Conservation (phyloP, 495 filamentous ascomycete genomes). For the Podospora bellae-mahoneyi region DNA sequence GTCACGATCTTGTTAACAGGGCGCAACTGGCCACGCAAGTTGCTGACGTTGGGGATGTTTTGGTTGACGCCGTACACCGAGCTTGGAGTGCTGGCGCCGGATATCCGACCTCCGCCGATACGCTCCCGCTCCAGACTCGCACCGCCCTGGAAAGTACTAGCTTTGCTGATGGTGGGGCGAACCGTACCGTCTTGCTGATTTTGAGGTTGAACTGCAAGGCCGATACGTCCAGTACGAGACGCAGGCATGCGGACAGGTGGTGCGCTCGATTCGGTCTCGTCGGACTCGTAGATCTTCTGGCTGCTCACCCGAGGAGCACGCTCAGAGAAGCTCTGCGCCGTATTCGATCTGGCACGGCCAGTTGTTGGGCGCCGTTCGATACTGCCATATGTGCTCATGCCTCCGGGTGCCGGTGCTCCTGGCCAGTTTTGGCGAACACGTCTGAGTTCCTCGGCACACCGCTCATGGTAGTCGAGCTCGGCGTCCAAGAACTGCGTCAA, state of each 20-base stretch:
- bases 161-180: slow-evolving; percentile 37
- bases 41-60: slow-evolving; percentile 32
- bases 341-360: slow-evolving; percentile 45
- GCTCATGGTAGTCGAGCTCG: slow-evolving; percentile 87
- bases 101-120: slow-evolving; percentile 19
- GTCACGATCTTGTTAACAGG: slow-evolving; percentile 40
- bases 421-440: slow-evolving; percentile 50
- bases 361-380: slow-evolving; percentile 32
- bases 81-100: slow-evolving; percentile 27
- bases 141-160: slow-evolving; percentile 42
- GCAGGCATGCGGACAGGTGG: slow-evolving; percentile 59
- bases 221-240: slow-evolving; percentile 44
- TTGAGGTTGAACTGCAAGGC: slow-evolving; percentile 41
- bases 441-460: slow-evolving; percentile 69
- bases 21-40: slow-evolving; percentile 41
- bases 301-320: slow-evolving; percentile 39
- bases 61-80: slow-evolving; percentile 31
- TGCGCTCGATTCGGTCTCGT: slow-evolving; percentile 35
- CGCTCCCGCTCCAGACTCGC: slow-evolving; percentile 31
- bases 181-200: slow-evolving; percentile 38
- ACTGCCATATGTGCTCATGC: slow-evolving; percentile 22
- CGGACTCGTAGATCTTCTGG: slow-evolving; percentile 34
- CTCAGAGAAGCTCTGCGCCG: slow-evolving; percentile 43
- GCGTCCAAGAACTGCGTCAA: slow-evolving; percentile 80
- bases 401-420: slow-evolving; percentile 14